Percentiles rank a stretch among this genome's conserved stretches.
phyloP scores from a whole-genome alignment of 495 filamentous ascomycete species.

The Aspergillus hancockii region DNA sequence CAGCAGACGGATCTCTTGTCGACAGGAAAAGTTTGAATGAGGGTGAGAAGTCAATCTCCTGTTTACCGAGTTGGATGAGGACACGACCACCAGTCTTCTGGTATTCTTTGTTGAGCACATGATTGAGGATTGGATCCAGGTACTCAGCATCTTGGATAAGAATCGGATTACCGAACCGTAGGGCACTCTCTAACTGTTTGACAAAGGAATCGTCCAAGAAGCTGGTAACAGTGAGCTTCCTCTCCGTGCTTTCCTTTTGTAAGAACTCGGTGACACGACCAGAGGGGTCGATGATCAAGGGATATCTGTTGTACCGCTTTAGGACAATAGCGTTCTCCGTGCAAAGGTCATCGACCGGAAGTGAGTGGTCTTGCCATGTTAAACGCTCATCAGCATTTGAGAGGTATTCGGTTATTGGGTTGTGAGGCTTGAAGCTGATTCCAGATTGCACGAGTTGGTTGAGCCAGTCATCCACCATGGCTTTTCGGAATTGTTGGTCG shows the following conservation, averaged over 20 bases:
- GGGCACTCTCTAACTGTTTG: conserved; percentile 92
- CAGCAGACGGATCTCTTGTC: conserved; percentile 92
- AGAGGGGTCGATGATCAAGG: conserved; percentile 96
- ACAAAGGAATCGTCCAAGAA: conserved; percentile 98
- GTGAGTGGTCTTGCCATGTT: conserved; percentile 88
- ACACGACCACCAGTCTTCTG: conserved; percentile 99
- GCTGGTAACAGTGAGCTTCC: conserved; percentile 93
- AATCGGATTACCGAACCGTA: conserved; percentile 97
- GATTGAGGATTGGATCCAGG: conserved; percentile 94
- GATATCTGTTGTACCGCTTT: conserved; percentile 96
- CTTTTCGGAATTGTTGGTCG: conserved; percentile 95
- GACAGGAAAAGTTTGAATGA: conserved; percentile 95
- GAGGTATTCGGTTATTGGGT: conserved; percentile 93
- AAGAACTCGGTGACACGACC: conserved; percentile 92
- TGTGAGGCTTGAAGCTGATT: conserved; percentile 88
- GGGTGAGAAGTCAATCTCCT: conserved; percentile 99
- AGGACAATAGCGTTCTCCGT: conserved; percentile 98
- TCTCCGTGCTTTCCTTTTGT: conserved; percentile 88
- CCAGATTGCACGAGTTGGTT: conserved; percentile 87
- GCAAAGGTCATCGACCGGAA: conserved; percentile 98
- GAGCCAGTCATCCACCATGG: conserved; percentile 96
- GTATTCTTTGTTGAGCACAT: conserved; percentile 99
- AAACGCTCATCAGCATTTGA: conserved; percentile 95
- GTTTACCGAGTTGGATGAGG: conserved; percentile 95
- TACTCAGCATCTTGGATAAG: conserved; percentile 98